Conservation (phyloP, 768 basidiomycete genomes). For the Austroboletus eburneus region DNA sequence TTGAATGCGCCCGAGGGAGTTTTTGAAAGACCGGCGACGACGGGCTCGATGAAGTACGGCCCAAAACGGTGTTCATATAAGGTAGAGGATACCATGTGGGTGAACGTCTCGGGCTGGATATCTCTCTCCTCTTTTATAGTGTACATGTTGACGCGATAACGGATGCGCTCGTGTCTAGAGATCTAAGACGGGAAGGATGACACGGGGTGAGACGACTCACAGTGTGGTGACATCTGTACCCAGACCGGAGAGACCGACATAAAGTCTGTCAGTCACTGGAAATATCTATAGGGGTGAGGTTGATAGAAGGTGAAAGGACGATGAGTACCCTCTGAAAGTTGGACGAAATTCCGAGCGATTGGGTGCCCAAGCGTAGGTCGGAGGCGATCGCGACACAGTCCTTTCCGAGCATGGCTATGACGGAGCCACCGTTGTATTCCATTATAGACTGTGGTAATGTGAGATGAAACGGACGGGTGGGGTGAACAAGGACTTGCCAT, state of each 20-base stretch:
- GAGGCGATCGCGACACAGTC: conserved; percentile 98
- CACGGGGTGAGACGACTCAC: conserved; percentile 39
- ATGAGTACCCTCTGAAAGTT: conserved; percentile 89
- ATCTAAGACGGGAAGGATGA: conserved; percentile 2
- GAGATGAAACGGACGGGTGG: neutral
- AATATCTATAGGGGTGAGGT: conserved; percentile 62
- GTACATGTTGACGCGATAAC: conserved; percentile 97
- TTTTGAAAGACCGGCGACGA: conserved; percentile 86
- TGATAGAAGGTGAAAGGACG: conserved; percentile 9
- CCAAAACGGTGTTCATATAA: conserved; percentile 95
- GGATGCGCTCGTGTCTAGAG: conserved; percentile 81
- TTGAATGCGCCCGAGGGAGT: conserved; percentile 66
- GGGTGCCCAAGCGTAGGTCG: conserved; percentile 87
- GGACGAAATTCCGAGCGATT: conserved; percentile 78
- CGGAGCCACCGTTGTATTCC: conserved; percentile 96
- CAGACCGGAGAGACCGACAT: conserved; percentile 86
- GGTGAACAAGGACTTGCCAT: conserved; percentile 19
- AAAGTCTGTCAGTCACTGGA: conserved; percentile 88
- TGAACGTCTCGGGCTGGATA: conserved; percentile 94
- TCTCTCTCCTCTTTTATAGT: conserved; percentile 98
- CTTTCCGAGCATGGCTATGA: conserved; percentile 98
- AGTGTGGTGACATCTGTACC: conserved; percentile 92
- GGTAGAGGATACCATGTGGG: conserved; percentile 91
- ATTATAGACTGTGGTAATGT: conserved; percentile 66
- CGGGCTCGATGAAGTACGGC: conserved; percentile 95